phyloP scores from a whole-genome alignment of 768 basidiomycete species.

The Pulveroboletus ravenelii region DNA sequence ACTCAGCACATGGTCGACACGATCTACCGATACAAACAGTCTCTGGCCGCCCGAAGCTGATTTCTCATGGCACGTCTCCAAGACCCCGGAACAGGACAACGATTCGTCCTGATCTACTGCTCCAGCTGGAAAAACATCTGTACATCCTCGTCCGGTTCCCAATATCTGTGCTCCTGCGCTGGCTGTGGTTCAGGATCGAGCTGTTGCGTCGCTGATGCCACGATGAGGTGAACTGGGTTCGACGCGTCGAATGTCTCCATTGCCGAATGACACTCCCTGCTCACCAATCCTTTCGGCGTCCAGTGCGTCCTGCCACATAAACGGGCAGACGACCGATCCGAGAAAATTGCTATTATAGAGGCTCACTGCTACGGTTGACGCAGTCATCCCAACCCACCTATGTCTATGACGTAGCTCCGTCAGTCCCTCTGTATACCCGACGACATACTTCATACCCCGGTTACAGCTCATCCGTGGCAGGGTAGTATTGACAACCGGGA shows the following conservation, averaged over 20 bases:
- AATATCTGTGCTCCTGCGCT: neutral
- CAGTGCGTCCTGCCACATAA: neutral
- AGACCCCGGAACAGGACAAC: too few relatives aligned
- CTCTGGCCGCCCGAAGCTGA: too few relatives aligned
- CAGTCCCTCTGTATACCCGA: too few relatives aligned
- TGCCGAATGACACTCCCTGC: neutral
- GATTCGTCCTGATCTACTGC: neutral
- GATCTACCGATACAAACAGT: too few relatives aligned
- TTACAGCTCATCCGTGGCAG: neutral
- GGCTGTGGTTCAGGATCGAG: neutral
- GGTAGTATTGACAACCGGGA: neutral
- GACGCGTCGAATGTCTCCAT: neutral
- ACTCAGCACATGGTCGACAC: too few relatives aligned
- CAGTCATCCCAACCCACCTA: neutral
- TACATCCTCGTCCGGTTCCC: neutral
- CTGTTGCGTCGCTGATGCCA: neutral
- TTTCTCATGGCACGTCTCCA: too few relatives aligned
- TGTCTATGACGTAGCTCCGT: neutral
- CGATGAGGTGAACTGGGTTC: neutral
- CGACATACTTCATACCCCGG: neutral
- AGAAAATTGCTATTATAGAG: slow-evolving; percentile 1
- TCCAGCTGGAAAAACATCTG: neutral
- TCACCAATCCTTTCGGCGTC: too few relatives aligned
- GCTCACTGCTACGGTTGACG: neutral
- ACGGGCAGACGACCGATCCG: slow-evolving; percentile 1